Percentiles rank a stretch among this genome's conserved stretches.
phyloP scores from a whole-genome alignment of 331 rosid species.

The Rosa hybrid region DNA sequence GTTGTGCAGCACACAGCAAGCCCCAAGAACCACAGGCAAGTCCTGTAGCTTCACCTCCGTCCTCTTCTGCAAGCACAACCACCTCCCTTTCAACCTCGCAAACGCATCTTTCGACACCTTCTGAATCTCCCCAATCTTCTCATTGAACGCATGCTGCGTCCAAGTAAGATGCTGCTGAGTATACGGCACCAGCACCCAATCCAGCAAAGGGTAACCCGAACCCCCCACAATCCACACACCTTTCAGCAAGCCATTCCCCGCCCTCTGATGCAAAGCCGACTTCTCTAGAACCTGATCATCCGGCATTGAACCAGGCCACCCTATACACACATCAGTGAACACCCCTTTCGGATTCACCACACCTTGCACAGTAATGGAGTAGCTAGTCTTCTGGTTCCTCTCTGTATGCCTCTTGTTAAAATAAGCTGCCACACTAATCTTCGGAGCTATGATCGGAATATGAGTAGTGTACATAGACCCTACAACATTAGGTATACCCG shows the following conservation, averaged over 20 bases:
- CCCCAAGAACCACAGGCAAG: conserved; percentile 88
- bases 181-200: conserved; percentile 91
- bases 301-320: conserved; percentile 96
- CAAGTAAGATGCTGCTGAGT: conserved; percentile 77
- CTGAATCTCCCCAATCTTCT: conserved; percentile 81
- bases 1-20: conserved; percentile 91
- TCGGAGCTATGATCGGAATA: conserved; percentile 91
- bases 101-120: conserved; percentile 70
- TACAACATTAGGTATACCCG: conserved; percentile 80
- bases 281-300: conserved; percentile 85
- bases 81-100: conserved; percentile 79
- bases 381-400: conserved; percentile 84
- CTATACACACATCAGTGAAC: conserved; percentile 81
- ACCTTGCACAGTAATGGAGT: conserved; percentile 82
- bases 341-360: conserved; percentile 68
- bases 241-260: conserved; percentile 61
- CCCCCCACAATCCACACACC: conserved; percentile 84
- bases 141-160: conserved; percentile 71
- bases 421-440: conserved; percentile 81
- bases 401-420: conserved; percentile 84
- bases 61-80: conserved; percentile 82
- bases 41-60: conserved; percentile 92
- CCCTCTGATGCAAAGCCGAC: conserved; percentile 70
- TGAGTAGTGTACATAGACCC: conserved; percentile 94
- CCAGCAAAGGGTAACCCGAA: conserved; percentile 74